Base-by-base conservation (phyloP, 2,329 filamentous ascomycete genomes). In the Pleurostoma richardsiae region DNA sequence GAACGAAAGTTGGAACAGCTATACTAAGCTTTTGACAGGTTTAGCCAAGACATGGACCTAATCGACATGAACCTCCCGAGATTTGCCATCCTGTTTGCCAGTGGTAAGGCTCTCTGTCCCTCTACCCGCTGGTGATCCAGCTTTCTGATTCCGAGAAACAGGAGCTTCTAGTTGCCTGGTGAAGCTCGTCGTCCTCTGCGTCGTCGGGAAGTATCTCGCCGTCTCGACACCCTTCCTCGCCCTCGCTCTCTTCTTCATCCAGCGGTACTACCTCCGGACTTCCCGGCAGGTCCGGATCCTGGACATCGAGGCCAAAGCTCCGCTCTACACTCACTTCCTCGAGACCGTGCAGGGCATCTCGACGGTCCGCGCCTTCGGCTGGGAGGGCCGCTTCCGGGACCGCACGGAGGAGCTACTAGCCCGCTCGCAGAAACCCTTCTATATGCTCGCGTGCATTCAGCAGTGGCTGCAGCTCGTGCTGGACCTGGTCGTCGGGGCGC, bases 381-480 rank as follows among this genome's bases (percentile, higher is more conserved):
- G 46, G 46, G 39, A 42, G 28, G 10, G 7, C 3, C 26, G 36
- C 3, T 42, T 40, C 19, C 26, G 33, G 26, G 26, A 42, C 7
- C 40, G 44, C 10, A 44, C 43, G 26, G 39, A 39, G 33, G 28
- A 30, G 10, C 38, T 29, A 36, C 30, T 53, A 27, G 53, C 54
- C 39, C 29, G 39, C 11, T 47, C 53, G 5, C 50, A 55, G 44
- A 46, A 43, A 27, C 50, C 53, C 5, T 50, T 46, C 39, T 55
- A 55, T 30, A 41, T 55, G 31, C 40, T 54, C 6, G 30, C 48
- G 2, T 46, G 45, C 26, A 49, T 55, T n/a, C 52, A 55, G 48
- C 52, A 51, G 30, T 55, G 53, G 53, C 49, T 55, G 19, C 36
- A 40, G 4, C 40, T 55, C 8, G 50, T 55, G 7, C 42, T 55